These are phyloP conservation scores for Zopfia rhizophila DNA, from an alignment of 2,329 filamentous ascomycete species.

Conservation along the genomic window DNA sequence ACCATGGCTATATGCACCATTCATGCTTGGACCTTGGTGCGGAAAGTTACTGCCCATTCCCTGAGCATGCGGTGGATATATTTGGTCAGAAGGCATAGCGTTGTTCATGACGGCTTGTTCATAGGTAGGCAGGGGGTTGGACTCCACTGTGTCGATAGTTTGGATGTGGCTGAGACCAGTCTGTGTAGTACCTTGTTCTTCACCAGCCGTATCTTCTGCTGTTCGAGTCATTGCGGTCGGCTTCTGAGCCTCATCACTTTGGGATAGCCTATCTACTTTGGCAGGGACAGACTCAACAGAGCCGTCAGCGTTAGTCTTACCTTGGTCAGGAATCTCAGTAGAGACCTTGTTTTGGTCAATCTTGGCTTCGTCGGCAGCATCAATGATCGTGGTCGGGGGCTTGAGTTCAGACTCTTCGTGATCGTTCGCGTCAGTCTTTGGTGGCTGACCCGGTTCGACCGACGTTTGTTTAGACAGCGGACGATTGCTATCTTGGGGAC, in stretches of 20 bases:
- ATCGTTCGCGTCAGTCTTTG: conserved; percentile 37
- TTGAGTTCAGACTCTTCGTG: conserved; percentile 42
- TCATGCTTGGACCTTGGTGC: conserved; percentile 68
- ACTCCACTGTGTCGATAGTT: conserved; percentile 42
- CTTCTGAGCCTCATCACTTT: conserved; percentile 20
- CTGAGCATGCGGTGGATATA: conserved; percentile 30
- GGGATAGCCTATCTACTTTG: conserved; percentile 12
- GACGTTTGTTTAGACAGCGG: conserved; percentile 34
- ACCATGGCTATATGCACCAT: conserved; percentile 51
- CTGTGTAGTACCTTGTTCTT: conserved; percentile 21
- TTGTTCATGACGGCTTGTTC: conserved; percentile 41
- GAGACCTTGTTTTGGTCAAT: conserved; percentile 36
- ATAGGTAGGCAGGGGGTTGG: conserved; percentile 33
- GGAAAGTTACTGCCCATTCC: conserved; percentile 59
- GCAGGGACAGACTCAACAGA: conserved; percentile 8
- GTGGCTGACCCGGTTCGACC: conserved; percentile 13
- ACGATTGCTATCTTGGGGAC: conserved; percentile 47
- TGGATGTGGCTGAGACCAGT: conserved; percentile 45
- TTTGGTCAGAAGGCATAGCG: conserved; percentile 37
- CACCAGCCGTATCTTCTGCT: conserved; percentile 28
- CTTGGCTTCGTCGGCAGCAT: conserved; percentile 45
- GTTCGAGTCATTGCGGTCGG: conserved; percentile 27
- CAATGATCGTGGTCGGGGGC: conserved; percentile 40
- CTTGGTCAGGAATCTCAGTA: conserved; percentile 39
- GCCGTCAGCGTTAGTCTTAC: conserved; percentile 34